Conservation (phyloP, 352 stramenopile species). For the Stramenopiles sp. region DNA sequence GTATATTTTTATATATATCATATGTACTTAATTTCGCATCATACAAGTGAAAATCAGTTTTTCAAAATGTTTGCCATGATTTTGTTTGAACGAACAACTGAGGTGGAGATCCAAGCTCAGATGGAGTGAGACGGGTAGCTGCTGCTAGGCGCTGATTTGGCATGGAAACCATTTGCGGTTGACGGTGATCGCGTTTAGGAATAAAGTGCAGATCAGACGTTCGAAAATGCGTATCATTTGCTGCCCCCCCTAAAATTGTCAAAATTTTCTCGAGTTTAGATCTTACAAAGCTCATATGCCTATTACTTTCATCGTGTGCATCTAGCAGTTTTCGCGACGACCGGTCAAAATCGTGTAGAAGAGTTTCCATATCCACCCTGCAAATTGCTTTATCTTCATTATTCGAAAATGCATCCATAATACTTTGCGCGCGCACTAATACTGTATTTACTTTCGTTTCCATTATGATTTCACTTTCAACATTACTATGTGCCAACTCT, state of each 20-base stretch:
- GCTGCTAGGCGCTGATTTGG: neutral
- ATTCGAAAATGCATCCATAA: neutral
- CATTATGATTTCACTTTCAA: conserved; percentile 6
- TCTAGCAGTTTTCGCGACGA: neutral
- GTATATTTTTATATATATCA: no score
- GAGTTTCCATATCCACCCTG: neutral
- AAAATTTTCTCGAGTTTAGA: neutral
- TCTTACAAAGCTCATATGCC: neutral
- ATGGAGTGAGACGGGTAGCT: neutral
- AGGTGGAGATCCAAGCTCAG: neutral
- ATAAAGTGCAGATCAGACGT: neutral
- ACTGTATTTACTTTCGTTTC: conserved; percentile 1
- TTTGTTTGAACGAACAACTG: no score
- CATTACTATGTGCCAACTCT: neutral
- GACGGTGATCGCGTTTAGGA: neutral
- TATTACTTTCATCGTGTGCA: neutral
- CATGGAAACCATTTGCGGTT: neutral
- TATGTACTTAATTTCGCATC: no score
- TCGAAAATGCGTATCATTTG: neutral
- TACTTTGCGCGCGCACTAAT: neutral
- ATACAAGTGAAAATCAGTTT: no score
- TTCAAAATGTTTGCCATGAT: no score
- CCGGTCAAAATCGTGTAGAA: neutral
- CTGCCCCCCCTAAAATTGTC: neutral
- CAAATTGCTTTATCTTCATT: neutral